Conservation (phyloP, 495 filamentous ascomycete genomes). For the Neurospora terricola region DNA sequence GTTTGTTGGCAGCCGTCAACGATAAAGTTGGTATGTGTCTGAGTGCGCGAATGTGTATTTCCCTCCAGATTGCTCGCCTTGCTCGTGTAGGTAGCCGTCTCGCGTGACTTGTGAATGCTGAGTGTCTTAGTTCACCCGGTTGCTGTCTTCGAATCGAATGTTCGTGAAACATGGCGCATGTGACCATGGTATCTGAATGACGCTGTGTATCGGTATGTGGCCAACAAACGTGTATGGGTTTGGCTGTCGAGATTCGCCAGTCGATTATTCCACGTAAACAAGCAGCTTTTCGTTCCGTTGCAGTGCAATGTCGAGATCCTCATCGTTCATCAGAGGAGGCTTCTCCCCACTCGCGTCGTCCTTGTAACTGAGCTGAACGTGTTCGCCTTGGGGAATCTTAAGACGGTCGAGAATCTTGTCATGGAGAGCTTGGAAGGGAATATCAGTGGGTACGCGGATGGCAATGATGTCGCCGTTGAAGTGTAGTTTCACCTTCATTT, state of each 20-base stretch:
- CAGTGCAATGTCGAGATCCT: constrained; percentile 71
- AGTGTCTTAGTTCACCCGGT: not conserved
- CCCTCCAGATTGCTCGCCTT: not conserved
- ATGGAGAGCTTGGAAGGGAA: constrained; percentile 66
- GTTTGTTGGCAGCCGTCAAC: not conserved
- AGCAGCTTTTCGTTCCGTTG: constrained; percentile 79
- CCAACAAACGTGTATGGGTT: not conserved
- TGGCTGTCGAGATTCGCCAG: not conserved
- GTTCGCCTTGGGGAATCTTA: constrained; percentile 53
- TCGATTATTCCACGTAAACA: constrained; percentile 53
- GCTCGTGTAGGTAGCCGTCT: not conserved
- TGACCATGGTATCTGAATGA: not conserved
- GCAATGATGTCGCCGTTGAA: constrained; percentile 85
- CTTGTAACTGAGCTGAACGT: constrained; percentile 71
- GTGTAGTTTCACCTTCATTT: constrained; percentile 89
- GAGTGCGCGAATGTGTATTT: not conserved
- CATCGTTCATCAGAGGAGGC: constrained; percentile 62
- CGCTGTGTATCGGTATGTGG: not conserved
- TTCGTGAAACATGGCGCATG: not conserved
- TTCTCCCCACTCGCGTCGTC: constrained; percentile 73
- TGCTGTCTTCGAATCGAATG: not conserved
- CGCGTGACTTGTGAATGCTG: not conserved
- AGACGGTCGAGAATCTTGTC: constrained; percentile 72
- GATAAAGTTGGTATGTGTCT: not conserved
- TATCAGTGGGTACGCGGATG: constrained; percentile 74